A percentile compares a stretch with the other conserved stretches of the same genome.
phyloP scores from a whole-genome alignment of 495 filamentous ascomycete genomes.

The Achaetomiella virescens region DNA sequence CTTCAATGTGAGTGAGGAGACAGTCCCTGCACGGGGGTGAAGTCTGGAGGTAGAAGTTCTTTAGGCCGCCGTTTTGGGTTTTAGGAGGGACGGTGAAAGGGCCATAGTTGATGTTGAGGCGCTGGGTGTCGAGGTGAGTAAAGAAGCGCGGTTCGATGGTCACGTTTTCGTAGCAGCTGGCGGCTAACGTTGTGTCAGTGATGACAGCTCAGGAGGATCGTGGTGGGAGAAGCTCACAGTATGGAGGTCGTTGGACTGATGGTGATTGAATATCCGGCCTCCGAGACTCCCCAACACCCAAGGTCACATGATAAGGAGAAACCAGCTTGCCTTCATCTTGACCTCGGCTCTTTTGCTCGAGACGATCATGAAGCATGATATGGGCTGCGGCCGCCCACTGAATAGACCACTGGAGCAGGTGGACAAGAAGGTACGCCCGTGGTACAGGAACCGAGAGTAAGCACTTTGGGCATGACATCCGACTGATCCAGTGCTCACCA shows the following conservation, averaged over 20 bases:
- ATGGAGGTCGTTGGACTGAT: neutral
- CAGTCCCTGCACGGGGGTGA: conserved; percentile 25
- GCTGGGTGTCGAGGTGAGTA: conserved; percentile 13
- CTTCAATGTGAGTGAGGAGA: conserved; percentile 17
- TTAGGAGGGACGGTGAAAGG: conserved; percentile 18
- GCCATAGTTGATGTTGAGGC: conserved; percentile 20
- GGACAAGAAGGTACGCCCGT: too few species aligned
- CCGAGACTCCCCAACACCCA: too few species aligned
- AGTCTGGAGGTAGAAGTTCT: conserved; percentile 8
- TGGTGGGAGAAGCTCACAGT: neutral
- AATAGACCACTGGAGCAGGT: too few species aligned
- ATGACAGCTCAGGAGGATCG: neutral
- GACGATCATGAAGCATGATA: too few species aligned
- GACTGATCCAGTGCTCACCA: too few species aligned
- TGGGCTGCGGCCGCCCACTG: too few species aligned
- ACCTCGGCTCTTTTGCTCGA: too few species aligned
- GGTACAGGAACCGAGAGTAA: too few species aligned
- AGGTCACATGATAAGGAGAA: too few species aligned
- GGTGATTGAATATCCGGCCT: too few species aligned
- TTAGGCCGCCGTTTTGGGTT: conserved; percentile 12
- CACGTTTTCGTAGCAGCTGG: neutral
- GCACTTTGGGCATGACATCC: too few species aligned
- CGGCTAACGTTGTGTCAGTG: neutral
- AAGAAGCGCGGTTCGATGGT: conserved; percentile 20
- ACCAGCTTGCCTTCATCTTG: too few species aligned